Conservation (phyloP, 176 grass and related monocot genomes). For the Thinopyrum elongatum region DNA sequence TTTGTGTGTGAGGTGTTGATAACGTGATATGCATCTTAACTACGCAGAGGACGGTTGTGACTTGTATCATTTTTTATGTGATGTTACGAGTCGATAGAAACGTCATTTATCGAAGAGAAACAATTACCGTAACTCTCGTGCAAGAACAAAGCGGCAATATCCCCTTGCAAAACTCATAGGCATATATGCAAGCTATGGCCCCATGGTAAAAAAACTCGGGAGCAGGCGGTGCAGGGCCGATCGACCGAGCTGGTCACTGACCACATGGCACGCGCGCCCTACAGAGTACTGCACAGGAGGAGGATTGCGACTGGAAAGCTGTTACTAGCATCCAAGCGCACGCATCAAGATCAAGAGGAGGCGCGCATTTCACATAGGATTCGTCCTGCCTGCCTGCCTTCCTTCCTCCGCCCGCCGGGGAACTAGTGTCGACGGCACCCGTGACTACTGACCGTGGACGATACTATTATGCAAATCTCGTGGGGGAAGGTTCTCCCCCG, state of each 20-base stretch:
- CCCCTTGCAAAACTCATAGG: neutral
- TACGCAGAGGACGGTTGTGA: too few relatives aligned
- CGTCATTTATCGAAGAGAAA: too few relatives aligned
- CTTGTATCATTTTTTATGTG: too few relatives aligned
- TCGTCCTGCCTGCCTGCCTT: neutral
- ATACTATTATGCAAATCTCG: conserved; percentile 2
- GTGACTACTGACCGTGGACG: conserved; percentile 25
- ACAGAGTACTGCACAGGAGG: conserved; percentile 10
- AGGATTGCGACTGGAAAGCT: conserved; percentile 21
- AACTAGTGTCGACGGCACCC: neutral
- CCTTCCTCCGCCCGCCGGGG: neutral
- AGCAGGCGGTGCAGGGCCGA: neutral
- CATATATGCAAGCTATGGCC: neutral
- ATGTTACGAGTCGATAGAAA: too few relatives aligned
- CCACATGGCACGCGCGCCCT: neutral
- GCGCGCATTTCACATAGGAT: conserved; percentile 35
- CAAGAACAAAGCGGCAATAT: neutral
- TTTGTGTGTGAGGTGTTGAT: too few relatives aligned
- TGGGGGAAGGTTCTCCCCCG: conserved; percentile 36
- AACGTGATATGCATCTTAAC: too few relatives aligned
- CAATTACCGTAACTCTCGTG: neutral
- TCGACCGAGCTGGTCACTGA: neutral
- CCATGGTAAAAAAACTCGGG: neutral
- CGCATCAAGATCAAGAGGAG: conserved; percentile 36
- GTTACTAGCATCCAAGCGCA: conserved; percentile 32